A percentile compares a stretch with the other conserved stretches of the same genome.
Evolutionary conservation across 1,139 yeast genomes (phyloP).

Genomic region (Taphrina flavorubra): DNA sequence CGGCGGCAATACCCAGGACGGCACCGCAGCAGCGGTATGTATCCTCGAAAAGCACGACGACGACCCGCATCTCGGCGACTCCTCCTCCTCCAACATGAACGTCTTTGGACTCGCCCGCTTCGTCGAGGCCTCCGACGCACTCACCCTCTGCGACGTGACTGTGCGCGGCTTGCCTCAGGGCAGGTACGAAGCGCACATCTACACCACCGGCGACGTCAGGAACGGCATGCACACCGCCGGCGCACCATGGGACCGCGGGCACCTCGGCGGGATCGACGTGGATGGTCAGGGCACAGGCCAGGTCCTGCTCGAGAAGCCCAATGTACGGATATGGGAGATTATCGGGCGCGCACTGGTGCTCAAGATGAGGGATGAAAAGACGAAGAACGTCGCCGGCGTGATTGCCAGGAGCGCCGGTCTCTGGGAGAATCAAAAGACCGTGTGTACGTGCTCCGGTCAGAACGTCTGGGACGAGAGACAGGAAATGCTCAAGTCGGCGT

Average conservation of each 20-base stretch:
- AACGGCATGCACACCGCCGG: conserved; percentile 63
- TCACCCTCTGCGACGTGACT: conserved; percentile 73
- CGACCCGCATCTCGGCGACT: conserved; percentile 48
- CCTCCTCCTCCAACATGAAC: conserved; percentile 59
- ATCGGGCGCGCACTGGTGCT: conserved; percentile 84
- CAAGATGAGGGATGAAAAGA: conserved; percentile 51
- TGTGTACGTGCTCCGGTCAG: conserved; percentile 93
- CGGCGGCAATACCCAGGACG: conserved; percentile 67
- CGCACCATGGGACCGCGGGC: conserved; percentile 27
- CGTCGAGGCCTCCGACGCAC: conserved; percentile 64
- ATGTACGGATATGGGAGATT: conserved; percentile 63
- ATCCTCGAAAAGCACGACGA: conserved; percentile 71
- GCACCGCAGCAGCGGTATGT: conserved; percentile 77
- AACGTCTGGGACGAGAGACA: conserved; percentile 84
- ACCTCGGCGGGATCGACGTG: conserved; percentile 54
- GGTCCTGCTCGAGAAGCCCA: conserved; percentile 62
- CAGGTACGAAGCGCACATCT: conserved; percentile 69
- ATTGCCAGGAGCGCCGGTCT: conserved; percentile 96
- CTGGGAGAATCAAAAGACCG: conserved; percentile 93
- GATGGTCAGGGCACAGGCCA: conserved; percentile 61
- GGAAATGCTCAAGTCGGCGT: conserved; percentile 65
- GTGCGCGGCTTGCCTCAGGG: conserved; percentile 71
- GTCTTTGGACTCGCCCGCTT: conserved; percentile 88
- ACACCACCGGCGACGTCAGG: conserved; percentile 76
- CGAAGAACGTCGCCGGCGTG: conserved; percentile 67